These are phyloP conservation scores for Claviceps sp. DNA, from an alignment of 2,329 filamentous ascomycete genomes.

Conservation along the genomic window DNA sequence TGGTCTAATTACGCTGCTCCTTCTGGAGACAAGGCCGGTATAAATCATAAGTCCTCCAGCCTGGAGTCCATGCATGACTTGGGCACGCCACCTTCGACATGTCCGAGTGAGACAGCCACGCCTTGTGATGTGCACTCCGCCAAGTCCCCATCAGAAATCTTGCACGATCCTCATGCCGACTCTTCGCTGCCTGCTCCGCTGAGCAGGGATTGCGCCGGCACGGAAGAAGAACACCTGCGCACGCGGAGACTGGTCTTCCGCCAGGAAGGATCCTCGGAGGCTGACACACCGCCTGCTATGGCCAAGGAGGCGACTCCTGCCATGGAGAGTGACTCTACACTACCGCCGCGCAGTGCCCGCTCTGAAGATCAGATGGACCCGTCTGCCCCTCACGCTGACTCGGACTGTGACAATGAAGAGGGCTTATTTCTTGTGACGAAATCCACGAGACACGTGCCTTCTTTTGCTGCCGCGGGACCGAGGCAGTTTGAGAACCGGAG, in stretches of 20 bases:
- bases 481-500: conserved; percentile 28
- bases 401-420: conserved; percentile 40
- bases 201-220: conserved; percentile 48
- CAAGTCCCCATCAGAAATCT: conserved; percentile 31
- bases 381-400: conserved; percentile 16
- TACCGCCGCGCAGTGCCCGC: conserved; percentile 15
- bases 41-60: conserved; percentile 31
- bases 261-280: conserved; percentile 35
- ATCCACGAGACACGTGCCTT: conserved; percentile 29
- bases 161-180: conserved; percentile 45
- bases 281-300: conserved; percentile 39
- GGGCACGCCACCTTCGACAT: conserved; percentile 40
- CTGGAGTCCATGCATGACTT: conserved; percentile 35
- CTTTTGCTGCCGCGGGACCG: conserved; percentile 8
- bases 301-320: conserved; percentile 28
- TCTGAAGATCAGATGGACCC: conserved; percentile 1
- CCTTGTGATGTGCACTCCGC: conserved; percentile 30
- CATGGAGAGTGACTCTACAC: conserved; percentile 18
- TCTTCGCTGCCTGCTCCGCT: conserved; percentile 50
- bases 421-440: conserved; percentile 41
- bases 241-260: conserved; percentile 31
- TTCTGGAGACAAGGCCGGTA: conserved; percentile 26
- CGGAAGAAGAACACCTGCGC: conserved; percentile 40
- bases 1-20: conserved; percentile 18
- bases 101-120: conserved; percentile 38